Conservation (phyloP, 2,329 filamentous ascomycete genomes). For the Hypoxylon sp. region DNA sequence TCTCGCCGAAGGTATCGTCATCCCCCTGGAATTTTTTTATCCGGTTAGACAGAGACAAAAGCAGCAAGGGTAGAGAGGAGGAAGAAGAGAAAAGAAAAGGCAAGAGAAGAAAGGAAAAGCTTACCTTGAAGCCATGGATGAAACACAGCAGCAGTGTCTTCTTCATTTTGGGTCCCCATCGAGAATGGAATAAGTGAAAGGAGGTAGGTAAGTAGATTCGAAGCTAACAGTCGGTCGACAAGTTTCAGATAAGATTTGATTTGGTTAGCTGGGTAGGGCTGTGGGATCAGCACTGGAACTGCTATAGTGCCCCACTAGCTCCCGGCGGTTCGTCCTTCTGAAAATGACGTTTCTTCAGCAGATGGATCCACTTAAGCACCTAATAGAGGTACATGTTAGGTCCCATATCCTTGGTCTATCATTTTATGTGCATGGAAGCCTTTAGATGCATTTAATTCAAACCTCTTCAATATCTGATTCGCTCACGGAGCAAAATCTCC, state of each 20-base stretch:
- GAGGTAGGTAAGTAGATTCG: neutral
- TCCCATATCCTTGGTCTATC: slow-evolving; percentile 1
- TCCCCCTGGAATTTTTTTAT: slow-evolving; percentile 68
- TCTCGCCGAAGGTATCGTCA: slow-evolving; percentile 81
- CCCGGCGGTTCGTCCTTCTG: slow-evolving; percentile 31
- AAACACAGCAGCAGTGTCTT: slow-evolving; percentile 87
- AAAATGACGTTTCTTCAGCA: slow-evolving; percentile 42
- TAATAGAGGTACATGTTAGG: too few relatives aligned
- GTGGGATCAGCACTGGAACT: slow-evolving; percentile 31
- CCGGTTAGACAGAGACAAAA: neutral
- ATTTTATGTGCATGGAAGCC: slow-evolving; percentile 5
- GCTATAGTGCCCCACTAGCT: slow-evolving; percentile 16
- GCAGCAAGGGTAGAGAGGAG: neutral
- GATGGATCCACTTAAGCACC: slow-evolving; percentile 14
- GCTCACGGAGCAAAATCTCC: slow-evolving; percentile 6
- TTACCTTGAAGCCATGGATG: slow-evolving; percentile 86
- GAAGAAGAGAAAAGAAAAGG: slow-evolving; percentile 52
- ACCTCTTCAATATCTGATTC: slow-evolving; percentile 6
- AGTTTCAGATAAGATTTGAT: slow-evolving; percentile 16
- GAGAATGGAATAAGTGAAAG: slow-evolving; percentile 30
- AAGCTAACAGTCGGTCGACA: slow-evolving; percentile 1
- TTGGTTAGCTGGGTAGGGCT: slow-evolving; percentile 26
- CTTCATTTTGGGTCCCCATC: slow-evolving; percentile 70
- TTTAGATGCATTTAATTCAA: slow-evolving; percentile 19
- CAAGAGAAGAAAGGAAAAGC: slow-evolving; percentile 46